These are phyloP conservation scores for Botryosphaeria dothidea DNA, from an alignment of 2,329 filamentous ascomycete genomes.

Conservation along the genomic window DNA sequence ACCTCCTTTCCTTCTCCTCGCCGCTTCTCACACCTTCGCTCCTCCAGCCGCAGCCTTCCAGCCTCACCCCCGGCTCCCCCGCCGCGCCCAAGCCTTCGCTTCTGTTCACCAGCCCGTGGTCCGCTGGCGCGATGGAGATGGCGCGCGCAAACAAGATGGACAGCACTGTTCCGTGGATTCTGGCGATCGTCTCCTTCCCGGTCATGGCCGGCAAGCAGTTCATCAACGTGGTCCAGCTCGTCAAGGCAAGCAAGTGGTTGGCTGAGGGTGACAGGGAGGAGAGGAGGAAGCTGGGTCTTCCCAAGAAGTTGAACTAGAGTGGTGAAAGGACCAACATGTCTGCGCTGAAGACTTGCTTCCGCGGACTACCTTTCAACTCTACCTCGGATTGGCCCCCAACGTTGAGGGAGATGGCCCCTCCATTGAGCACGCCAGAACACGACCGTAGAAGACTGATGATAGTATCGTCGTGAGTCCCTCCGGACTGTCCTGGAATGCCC, in stretches of 20 bases:
- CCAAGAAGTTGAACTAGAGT: slow-evolving; percentile 34
- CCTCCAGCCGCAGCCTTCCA: slow-evolving; percentile 57
- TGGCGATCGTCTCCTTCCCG: slow-evolving; percentile 77
- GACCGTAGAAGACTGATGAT: not conserved
- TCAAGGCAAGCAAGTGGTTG: slow-evolving; percentile 89
- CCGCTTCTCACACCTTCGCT: slow-evolving; percentile 86
- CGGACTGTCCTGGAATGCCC: not conserved
- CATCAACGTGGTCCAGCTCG: slow-evolving; percentile 90
- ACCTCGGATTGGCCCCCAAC: not conserved
- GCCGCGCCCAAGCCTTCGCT: slow-evolving; percentile 68
- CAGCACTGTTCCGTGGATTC: slow-evolving; percentile 68
- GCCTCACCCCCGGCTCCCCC: slow-evolving; percentile 63
- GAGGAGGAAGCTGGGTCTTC: slow-evolving; percentile 50
- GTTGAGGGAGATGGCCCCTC: not conserved
- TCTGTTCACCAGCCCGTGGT: slow-evolving; percentile 87
- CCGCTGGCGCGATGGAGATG: slow-evolving; percentile 87
- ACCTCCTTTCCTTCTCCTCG: slow-evolving; percentile 95
- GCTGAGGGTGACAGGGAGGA: slow-evolving; percentile 82
- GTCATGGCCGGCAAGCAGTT: slow-evolving; percentile 91
- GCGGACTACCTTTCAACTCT: not conserved
- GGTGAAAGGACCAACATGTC: not conserved
- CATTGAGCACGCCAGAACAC: not conserved
- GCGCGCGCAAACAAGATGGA: slow-evolving; percentile 83
- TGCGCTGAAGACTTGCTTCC: not conserved
- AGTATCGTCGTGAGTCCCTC: not conserved